phyloP scores from a whole-genome alignment of 768 basidiomycete genomes.

The Lactifluus pinguis region DNA sequence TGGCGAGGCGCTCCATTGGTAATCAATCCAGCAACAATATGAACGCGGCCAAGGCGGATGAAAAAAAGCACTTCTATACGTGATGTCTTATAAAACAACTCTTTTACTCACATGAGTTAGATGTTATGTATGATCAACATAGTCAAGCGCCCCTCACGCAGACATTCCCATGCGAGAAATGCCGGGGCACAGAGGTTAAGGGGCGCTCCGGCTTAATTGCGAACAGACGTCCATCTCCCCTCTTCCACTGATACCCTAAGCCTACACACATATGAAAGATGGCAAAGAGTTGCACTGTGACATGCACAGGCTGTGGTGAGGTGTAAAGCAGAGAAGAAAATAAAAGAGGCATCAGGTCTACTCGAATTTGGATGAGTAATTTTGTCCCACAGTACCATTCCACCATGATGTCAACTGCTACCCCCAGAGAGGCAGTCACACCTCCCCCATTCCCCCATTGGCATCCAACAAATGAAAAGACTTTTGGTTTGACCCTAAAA shows the following conservation, averaged over 20 bases:
- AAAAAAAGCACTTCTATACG: not conserved
- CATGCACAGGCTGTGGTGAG: conserved; percentile 32
- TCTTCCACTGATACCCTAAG: conserved; percentile 44
- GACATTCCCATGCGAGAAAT: conserved; percentile 27
- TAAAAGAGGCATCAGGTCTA: too few relatives aligned
- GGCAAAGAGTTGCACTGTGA: conserved; percentile 49
- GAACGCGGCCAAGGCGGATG: not conserved
- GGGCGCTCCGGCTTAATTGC: conserved; percentile 79
- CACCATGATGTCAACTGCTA: too few relatives aligned
- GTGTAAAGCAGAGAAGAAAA: not conserved
- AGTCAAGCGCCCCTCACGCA: conserved; percentile 62
- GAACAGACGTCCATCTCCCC: conserved; percentile 40
- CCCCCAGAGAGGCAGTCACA: too few relatives aligned
- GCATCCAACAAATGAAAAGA: too few relatives aligned
- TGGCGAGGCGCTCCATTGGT: not conserved
- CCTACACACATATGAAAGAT: conserved; percentile 22
- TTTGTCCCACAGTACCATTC: too few relatives aligned
- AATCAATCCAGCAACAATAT: not conserved
- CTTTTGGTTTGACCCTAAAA: too few relatives aligned
- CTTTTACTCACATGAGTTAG: conserved; percentile 4
- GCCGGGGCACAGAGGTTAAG: conserved; percentile 33
- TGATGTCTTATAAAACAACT: too few relatives aligned
- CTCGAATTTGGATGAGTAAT: not conserved
- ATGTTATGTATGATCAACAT: conserved; percentile 58
- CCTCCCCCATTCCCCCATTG: too few relatives aligned